Evolutionary conservation across 2,329 filamentous ascomycete species (phyloP), one percentile per base, ranked within the genome.

Genomic region (Venturia effusa): DNA sequence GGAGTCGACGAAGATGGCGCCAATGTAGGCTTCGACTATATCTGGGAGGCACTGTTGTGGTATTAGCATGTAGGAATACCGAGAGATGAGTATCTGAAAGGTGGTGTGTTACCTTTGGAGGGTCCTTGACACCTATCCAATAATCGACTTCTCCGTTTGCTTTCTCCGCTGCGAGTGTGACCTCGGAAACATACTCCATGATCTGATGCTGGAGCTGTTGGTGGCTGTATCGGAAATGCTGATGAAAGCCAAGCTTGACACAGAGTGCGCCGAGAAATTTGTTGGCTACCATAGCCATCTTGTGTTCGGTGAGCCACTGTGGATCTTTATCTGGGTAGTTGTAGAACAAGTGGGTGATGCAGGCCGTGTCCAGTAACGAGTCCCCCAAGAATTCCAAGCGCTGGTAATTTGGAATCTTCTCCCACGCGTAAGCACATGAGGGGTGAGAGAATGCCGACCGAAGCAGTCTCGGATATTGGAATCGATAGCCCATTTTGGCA

Each of bases 221-320:
- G 34, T 77, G 74, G 65, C 77, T 77, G 64, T 79, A 77, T 3
- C 80, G 82, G 19, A 97, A 76, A 71, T 93, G 87, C 60, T 80
- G 83, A 71, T 97, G 86, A 64, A 97, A 88, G 0, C 84, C 87
- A 0, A 97, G 82, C 59, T 84, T 82, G 3, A 95, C 90, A 65
- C 88, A 88, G 3, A 97, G 79, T 22, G 87, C 90, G 1, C 89
- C 91, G 1, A 97, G 81, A 71, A 97, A 99, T 66, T 92, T 92
- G 77, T 99, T 99, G 62, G 90, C 94, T 0, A 94, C 92, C 90
- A 99, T 97, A n/a, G 92, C 91, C 87, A 95, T 97, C 77, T 97
- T 97, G 80, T 97, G 93, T 75, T 97, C 94, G 0, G 94, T 97
- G 65, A 99, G 80, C 93, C 93, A 97, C 73, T 97, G 92, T 0